A percentile compares a stretch with the other conserved stretches of the same genome.
Conservation (phyloP, 495 filamentous ascomycete genomes). For the Penicilliopsis zonata region DNA sequence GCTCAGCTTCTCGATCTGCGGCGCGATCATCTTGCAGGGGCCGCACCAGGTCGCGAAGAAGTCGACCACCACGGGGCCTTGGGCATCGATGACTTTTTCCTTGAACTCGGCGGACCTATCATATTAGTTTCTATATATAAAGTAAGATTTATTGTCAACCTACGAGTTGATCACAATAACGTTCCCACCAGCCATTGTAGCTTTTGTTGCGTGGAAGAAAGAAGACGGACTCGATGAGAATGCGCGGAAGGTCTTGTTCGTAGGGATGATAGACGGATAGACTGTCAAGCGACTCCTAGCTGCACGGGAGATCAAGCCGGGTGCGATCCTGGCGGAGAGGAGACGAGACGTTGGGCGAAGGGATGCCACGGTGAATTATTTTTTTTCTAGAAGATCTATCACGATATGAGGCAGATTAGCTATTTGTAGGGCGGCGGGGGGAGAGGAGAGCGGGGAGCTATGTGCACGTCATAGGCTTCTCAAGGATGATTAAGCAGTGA, state of each 20-base stretch:
- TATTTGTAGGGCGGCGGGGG: constrained; percentile 6
- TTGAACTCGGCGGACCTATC: constrained; percentile 50
- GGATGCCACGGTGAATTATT: constrained; percentile 9
- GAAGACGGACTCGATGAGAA: constrained; percentile 22
- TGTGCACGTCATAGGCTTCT: too few relatives aligned
- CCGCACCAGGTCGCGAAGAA: constrained; percentile 54
- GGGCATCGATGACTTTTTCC: constrained; percentile 36
- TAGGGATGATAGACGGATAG: not conserved
- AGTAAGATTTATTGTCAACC: too few relatives aligned
- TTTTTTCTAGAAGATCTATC: constrained; percentile 7
- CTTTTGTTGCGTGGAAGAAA: constrained; percentile 33
- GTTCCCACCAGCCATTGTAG: constrained; percentile 38
- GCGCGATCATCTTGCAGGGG: constrained; percentile 55
- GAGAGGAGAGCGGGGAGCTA: constrained; percentile 3
- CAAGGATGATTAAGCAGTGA: too few relatives aligned
- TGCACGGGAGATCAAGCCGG: not conserved
- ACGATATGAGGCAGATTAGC: constrained; percentile 9
- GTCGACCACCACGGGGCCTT: constrained; percentile 22
- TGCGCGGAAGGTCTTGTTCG: constrained; percentile 9
- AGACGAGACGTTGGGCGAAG: constrained; percentile 1
- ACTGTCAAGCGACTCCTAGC: too few relatives aligned
- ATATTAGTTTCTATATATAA: constrained; percentile 2
- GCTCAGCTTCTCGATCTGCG: constrained; percentile 55
- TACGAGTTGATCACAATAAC: constrained; percentile 23
- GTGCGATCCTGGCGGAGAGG: not conserved